Base-by-base conservation (phyloP, 2,329 filamentous ascomycete genomes). In the Didymella pinodella region DNA sequence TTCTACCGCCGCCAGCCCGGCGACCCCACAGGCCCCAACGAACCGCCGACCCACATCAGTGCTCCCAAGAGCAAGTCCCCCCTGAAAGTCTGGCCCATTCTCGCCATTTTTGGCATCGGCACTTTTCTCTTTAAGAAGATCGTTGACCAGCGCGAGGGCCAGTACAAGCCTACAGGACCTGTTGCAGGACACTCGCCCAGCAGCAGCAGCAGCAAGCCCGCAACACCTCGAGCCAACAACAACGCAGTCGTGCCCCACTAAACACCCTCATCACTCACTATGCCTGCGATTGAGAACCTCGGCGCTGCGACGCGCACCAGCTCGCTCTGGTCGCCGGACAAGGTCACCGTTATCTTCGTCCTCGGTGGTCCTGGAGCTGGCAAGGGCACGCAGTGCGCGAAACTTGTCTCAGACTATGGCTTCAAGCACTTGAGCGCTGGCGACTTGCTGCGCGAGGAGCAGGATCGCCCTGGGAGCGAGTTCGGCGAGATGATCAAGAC, bases 351-450 rank as follows among this genome's bases (percentile, higher is more conserved):
- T 59, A 82, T 99, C 78, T 98, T 97, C 82, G 92, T 98, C 63
- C 92, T 99, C 62, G 94, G 94, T 77, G 95, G 95, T 2, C 95
- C 95, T 14, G 95, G 95, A 65, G 92, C 93, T 64, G 95, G 95
- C 71, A 99, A 99, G 79, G 95, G 95, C 71, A 99, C 95, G 2
- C 94, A 99, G 80, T 98, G 94, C 83, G 86, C 88, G 67, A 91
- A 91, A 65, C 88, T 99, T 32, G 94, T 97, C 49, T 82, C 86
- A 45, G 88, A 95, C 78, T 96, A 96, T 78, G 88, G 89, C 76
- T 98, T 98, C 87, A 90, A 87, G 61, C 95, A 99, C 79, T 87
- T 99, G 34, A 95, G 90, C 4, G 95, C 95, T 0, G 95, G 95
- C 57, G 95, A 99, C 78, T 85, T 99, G 45, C 85, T 99, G 64